Percentiles rank a stretch among this genome's conserved stretches.
These are phyloP conservation scores for Suillus bovinus DNA, from an alignment of 768 basidiomycete genomes.

Conservation along the genomic window DNA sequence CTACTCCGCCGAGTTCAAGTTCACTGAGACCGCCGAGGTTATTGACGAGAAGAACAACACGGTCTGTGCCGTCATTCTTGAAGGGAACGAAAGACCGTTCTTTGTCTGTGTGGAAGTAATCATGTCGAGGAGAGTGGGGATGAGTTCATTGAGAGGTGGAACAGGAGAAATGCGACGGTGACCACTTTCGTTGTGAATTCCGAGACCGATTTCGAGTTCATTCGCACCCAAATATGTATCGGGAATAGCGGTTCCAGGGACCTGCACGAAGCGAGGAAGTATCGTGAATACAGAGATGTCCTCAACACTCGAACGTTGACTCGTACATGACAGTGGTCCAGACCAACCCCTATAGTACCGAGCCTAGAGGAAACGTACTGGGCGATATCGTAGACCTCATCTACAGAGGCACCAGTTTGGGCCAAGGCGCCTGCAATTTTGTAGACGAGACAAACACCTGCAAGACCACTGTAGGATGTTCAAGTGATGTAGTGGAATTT, in stretches of 20 bases:
- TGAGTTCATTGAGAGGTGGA: conserved; percentile 68
- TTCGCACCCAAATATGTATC: conserved; percentile 53
- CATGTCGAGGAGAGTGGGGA: conserved; percentile 68
- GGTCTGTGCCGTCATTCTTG: conserved; percentile 58
- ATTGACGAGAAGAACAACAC: conserved; percentile 80
- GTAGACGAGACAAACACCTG: conserved; percentile 82
- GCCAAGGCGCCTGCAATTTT: conserved; percentile 89
- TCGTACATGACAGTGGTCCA: conserved; percentile 85
- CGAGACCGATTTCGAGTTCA: conserved; percentile 88
- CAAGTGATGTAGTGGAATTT: neutral
- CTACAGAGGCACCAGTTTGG: conserved; percentile 60
- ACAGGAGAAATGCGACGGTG: conserved; percentile 65
- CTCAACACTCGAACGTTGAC: neutral
- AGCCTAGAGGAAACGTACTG: conserved; percentile 65
- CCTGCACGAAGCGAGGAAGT: conserved; percentile 39
- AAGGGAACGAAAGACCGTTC: conserved; percentile 81
- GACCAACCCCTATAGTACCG: conserved; percentile 82
- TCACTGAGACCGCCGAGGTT: conserved; percentile 87
- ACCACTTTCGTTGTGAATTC: conserved; percentile 91
- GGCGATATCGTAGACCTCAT: conserved; percentile 67
- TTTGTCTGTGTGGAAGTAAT: conserved; percentile 71
- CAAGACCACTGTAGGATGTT: conserved; percentile 61
- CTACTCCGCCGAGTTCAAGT: conserved; percentile 74
- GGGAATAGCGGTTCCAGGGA: conserved; percentile 71
- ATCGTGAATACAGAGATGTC: neutral